Conservation (phyloP, 768 basidiomycete genomes). For the Russula olivacea region DNA sequence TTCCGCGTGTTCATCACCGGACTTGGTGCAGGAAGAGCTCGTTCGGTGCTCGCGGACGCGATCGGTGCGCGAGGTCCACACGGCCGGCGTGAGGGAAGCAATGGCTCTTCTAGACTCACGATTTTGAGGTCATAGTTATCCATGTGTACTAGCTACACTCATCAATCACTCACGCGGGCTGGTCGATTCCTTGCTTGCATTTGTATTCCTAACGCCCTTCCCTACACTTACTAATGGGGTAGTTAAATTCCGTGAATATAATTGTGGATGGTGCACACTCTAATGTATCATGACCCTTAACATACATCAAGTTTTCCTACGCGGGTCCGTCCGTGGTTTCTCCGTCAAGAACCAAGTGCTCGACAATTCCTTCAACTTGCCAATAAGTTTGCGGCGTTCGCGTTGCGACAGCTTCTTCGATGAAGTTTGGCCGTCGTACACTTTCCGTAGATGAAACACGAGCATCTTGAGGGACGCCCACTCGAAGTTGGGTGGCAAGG, state of each 20-base stretch:
- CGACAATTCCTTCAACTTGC: conserved; percentile 37
- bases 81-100: conserved; percentile 70
- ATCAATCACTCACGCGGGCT: conserved; percentile 6
- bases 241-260: conserved; percentile 6
- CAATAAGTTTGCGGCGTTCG: conserved; percentile 36
- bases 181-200: conserved; percentile 8
- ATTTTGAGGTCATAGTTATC: conserved; percentile 24
- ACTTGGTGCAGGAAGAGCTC: conserved; percentile 54
- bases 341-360: conserved; percentile 39
- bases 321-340: conserved; percentile 3
- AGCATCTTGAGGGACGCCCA: conserved; percentile 43
- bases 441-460: conserved; percentile 42
- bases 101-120: conserved; percentile 60
- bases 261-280: not conserved
- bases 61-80: conserved; percentile 57
- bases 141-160: not conserved
- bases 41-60: conserved; percentile 53
- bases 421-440: conserved; percentile 27
- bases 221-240: conserved; percentile 8
- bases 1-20: conserved; percentile 40
- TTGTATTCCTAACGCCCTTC: conserved; percentile 9
- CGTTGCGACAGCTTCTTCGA: conserved; percentile 30
- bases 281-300: conserved; percentile 5
- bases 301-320: not conserved
- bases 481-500: conserved; percentile 49